Base-by-base conservation (phyloP, 768 basidiomycete species). In the Botryobasidium botryosum region DNA sequence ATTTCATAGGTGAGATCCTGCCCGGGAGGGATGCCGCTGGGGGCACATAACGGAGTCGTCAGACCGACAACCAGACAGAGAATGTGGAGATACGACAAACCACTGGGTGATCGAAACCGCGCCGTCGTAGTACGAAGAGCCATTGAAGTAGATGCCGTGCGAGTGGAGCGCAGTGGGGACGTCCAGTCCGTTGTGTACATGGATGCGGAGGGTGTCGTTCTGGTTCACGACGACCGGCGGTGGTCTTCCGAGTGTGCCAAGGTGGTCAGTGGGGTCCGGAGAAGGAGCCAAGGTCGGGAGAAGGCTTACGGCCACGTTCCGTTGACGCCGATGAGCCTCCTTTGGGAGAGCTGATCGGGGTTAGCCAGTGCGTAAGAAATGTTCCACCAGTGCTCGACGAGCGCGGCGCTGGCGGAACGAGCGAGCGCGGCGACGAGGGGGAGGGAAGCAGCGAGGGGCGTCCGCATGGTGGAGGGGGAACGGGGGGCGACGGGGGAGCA, bases 91-190 rank as follows among this genome's bases (percentile, higher is more conserved):
- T 33, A 18, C 13, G 13, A 58, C 62, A 40, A 58, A 82, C 84
- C 88, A 97, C 65, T 96, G 85, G 0, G 80, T 71, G 31, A 88
- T 75, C 5, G 69, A 74, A 26, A 72, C 60, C 0, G 92, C 87
- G 29, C 92, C 92, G 59, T 97, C 92, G 68, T 78, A 79, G 77
- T 83, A 94, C 15, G 74, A 71, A 0, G 81, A 71, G 1, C 72
- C 69, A 58, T 90, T 91, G 68, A 94, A 88, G 64, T 76, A 88
- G 79, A 92, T 85, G 50, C 92, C 92, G 62, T 94, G 91, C 56
- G 91, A 81, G 59, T 97, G 92, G 13, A 96, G 63, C 1, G 78
- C 69, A 0, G 81, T 71, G 0, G 77, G 70, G 23, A 64, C 51
- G 44, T 79, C 75, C 45, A 91, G 60, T 2, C 70, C 71, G 60